Evolutionary conservation across 345 rosid genomes (phyloP).

Genomic region (Populus deltoides): DNA sequence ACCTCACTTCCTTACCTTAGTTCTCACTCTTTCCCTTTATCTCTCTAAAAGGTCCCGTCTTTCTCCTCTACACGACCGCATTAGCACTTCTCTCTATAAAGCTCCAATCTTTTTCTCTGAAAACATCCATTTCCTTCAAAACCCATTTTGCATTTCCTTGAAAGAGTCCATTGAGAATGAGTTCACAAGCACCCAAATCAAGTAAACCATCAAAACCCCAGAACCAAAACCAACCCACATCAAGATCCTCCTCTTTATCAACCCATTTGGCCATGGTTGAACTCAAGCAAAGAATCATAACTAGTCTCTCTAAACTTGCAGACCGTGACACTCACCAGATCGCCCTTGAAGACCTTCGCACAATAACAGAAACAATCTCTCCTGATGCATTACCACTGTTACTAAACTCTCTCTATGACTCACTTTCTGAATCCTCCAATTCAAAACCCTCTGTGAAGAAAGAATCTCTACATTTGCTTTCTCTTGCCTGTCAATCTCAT

Average conservation of each 20-base stretch:
- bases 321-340: constrained; percentile 96
- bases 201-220: constrained; percentile 40
- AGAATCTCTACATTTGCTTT: constrained; percentile 72
- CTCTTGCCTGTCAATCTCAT: constrained; percentile 54
- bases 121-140: background rate
- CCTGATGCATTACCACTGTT: constrained; percentile 81
- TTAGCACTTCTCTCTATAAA: background rate
- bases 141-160: background rate
- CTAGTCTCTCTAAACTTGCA: constrained; percentile 83
- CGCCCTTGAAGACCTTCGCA: constrained; percentile 88
- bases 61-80: background rate
- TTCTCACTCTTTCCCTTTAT: background rate
- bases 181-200: constrained; percentile 48
- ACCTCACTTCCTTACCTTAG: background rate
- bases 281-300: constrained; percentile 77
- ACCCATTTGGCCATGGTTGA: constrained; percentile 95
- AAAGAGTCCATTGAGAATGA: constrained; percentile 31
- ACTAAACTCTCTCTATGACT: constrained; percentile 81
- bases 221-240: constrained; percentile 25
- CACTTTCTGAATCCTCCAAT: constrained; percentile 54
- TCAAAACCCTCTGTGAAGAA: constrained; percentile 88
- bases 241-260: constrained; percentile 61
- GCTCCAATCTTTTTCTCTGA: background rate
- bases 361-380: constrained; percentile 59
- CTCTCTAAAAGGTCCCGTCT: background rate